phyloP scores from a whole-genome alignment of 2,329 filamentous ascomycete genomes.

The Triangularia verruculosa region DNA sequence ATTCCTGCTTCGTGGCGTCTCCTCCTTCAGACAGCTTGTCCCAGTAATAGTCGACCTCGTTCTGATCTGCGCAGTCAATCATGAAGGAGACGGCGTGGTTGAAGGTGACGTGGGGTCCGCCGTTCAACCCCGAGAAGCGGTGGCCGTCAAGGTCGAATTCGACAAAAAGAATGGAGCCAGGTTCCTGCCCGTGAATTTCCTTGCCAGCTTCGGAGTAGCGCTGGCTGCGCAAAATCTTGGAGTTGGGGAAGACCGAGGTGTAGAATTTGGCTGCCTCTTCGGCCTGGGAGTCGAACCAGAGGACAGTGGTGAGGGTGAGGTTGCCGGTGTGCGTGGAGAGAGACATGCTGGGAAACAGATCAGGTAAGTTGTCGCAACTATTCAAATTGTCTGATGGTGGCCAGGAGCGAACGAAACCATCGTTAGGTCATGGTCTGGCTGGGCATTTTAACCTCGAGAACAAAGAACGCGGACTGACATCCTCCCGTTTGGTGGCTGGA shows the following conservation, averaged over 20 bases:
- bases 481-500: not conserved
- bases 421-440: not conserved
- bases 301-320: slow-evolving; percentile 31
- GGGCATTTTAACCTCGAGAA: not conserved
- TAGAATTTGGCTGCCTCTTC: slow-evolving; percentile 43
- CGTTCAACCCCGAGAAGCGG: slow-evolving; percentile 43
- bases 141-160: slow-evolving; percentile 40
- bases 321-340: slow-evolving; percentile 1
- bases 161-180: slow-evolving; percentile 36
- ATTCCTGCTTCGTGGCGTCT: slow-evolving; percentile 36
- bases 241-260: slow-evolving; percentile 40
- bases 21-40: slow-evolving; percentile 41
- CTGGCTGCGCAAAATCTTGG: slow-evolving; percentile 35
- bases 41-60: slow-evolving; percentile 48
- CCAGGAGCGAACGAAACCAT: not conserved
- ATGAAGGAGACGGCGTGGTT: slow-evolving; percentile 43
- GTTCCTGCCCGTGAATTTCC: slow-evolving; percentile 32
- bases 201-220: slow-evolving; percentile 32
- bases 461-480: not conserved
- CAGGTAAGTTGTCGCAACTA: no score
- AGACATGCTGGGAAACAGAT: not conserved
- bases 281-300: slow-evolving; percentile 43
- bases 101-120: slow-evolving; percentile 40
- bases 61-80: slow-evolving; percentile 44
- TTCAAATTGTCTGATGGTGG: not conserved